A percentile compares a stretch with the other conserved stretches of the same genome.
Conservation (phyloP, 495 filamentous ascomycete species). For the Trichoderma asperelloides region DNA sequence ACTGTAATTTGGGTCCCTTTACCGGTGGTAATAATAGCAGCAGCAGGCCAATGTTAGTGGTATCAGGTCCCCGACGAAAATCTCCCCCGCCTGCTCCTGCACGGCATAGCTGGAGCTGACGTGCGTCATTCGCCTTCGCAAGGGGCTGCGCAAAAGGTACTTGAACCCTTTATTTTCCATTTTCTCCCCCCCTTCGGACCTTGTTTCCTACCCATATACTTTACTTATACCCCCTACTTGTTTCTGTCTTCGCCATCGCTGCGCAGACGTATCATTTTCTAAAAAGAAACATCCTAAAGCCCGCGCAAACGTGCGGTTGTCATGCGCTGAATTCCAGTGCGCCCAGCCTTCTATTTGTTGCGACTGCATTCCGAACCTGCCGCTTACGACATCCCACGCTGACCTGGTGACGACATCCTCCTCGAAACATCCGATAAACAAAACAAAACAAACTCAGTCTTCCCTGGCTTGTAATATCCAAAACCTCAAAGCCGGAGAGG, state of each 20-base stretch:
- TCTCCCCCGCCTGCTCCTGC: conserved; percentile 4
- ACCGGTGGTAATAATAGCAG: too few species aligned
- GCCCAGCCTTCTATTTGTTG: neutral
- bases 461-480: neutral
- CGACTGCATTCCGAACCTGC: conserved; percentile 6
- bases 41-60: too few species aligned
- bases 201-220: neutral
- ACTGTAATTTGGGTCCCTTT: neutral
- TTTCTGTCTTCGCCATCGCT: neutral
- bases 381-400: conserved; percentile 3
- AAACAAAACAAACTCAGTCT: neutral
- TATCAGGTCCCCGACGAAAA: too few species aligned
- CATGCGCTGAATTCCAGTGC: neutral
- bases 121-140: neutral
- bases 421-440: neutral
- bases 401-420: conserved; percentile 6
- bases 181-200: too few species aligned
- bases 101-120: neutral
- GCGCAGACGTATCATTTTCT: too few species aligned
- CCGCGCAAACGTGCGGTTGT: neutral
- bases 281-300: neutral
- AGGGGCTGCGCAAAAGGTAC: neutral
- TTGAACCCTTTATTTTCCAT: too few species aligned
- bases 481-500: neutral
- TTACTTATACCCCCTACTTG: neutral